Percentiles rank a stretch among this genome's conserved stretches.
phyloP scores from a whole-genome alignment of 108 stramenopile species.

The Fragilaria radians region DNA sequence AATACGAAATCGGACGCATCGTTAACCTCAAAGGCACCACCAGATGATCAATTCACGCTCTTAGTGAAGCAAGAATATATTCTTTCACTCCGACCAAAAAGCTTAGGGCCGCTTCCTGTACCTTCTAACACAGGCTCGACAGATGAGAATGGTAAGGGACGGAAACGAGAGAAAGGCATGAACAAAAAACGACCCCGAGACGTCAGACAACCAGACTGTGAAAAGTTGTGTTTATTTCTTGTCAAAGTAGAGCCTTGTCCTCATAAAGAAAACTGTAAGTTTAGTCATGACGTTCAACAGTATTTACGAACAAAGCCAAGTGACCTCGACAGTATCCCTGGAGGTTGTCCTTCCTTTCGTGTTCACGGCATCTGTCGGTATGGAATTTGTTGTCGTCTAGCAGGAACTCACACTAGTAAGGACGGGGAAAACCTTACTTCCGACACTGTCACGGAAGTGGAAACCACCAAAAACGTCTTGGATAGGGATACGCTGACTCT shows the following conservation, averaged over 20 bases:
- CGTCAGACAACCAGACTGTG: slow-evolving; percentile 21
- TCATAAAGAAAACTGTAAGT: slow-evolving; percentile 51
- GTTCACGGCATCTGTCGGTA: slow-evolving; percentile 69
- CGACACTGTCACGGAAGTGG: slow-evolving; percentile 2
- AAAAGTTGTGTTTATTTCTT: slow-evolving; percentile 57
- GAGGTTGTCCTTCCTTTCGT: slow-evolving; percentile 52
- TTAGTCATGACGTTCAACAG: slow-evolving; percentile 74
- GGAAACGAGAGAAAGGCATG: slow-evolving; percentile 36
- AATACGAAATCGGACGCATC: no score
- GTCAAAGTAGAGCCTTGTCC: slow-evolving; percentile 51
- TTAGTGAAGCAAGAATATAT: slow-evolving; percentile 18
- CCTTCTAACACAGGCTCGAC: slow-evolving; percentile 3
- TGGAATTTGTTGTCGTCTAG: slow-evolving; percentile 67
- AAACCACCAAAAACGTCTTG: slow-evolving; percentile 35
- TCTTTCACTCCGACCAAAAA: slow-evolving; percentile 16
- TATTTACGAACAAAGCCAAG: slow-evolving; percentile 45
- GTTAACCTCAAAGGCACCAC: no score
- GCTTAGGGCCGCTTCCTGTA: slow-evolving; percentile 9
- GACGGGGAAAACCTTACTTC: not conserved
- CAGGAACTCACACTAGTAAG: slow-evolving; percentile 51
- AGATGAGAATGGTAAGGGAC: slow-evolving; percentile 10
- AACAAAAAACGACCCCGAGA: slow-evolving; percentile 84
- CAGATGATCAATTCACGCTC: slow-evolving; percentile 12
- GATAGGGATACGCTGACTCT: slow-evolving; percentile 47
- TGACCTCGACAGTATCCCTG: slow-evolving; percentile 49